Conservation (phyloP, 352 stramenopile species). For the Pythium plurisporium region DNA sequence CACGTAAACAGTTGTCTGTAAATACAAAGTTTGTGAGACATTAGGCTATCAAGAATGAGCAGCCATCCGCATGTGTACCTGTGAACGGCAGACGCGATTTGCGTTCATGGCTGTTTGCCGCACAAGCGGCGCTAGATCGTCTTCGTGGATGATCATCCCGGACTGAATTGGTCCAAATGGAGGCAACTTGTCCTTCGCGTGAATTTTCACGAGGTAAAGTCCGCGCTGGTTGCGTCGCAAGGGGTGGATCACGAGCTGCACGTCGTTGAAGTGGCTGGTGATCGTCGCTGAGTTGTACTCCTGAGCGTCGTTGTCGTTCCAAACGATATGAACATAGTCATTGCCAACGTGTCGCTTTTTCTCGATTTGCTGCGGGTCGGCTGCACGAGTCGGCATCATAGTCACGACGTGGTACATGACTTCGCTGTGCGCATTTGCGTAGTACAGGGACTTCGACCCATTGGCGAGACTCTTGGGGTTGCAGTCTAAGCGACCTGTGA, state of each 20-base stretch:
- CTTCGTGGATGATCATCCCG: constrained; percentile 77
- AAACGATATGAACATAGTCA: constrained; percentile 85
- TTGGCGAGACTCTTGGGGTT: constrained; percentile 84
- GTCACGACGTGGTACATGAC: constrained; percentile 87
- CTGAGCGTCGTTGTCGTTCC: constrained; percentile 75
- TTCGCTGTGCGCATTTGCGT: constrained; percentile 76
- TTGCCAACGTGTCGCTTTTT: constrained; percentile 89
- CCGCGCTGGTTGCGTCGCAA: constrained; percentile 55
- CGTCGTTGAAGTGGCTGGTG: constrained; percentile 87
- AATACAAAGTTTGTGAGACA: neutral
- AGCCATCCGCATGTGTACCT: constrained; percentile 56
- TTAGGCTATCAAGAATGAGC: constrained; percentile 5
- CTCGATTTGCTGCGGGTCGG: constrained; percentile 82
- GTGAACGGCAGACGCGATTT: constrained; percentile 79
- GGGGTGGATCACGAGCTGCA: constrained; percentile 84
- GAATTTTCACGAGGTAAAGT: constrained; percentile 72
- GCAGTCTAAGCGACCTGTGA: constrained; percentile 67
- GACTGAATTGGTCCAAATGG: constrained; percentile 77
- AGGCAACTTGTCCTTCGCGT: constrained; percentile 79
- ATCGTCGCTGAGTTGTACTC: constrained; percentile 83
- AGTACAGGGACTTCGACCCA: constrained; percentile 67
- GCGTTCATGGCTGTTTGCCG: constrained; percentile 87
- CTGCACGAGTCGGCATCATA: constrained; percentile 81
- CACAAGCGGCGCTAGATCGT: constrained; percentile 64
- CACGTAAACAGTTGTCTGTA: constrained; percentile 76